Base-by-base conservation (phyloP, 2,329 filamentous ascomycete genomes). In the Penicillium nordicum region DNA sequence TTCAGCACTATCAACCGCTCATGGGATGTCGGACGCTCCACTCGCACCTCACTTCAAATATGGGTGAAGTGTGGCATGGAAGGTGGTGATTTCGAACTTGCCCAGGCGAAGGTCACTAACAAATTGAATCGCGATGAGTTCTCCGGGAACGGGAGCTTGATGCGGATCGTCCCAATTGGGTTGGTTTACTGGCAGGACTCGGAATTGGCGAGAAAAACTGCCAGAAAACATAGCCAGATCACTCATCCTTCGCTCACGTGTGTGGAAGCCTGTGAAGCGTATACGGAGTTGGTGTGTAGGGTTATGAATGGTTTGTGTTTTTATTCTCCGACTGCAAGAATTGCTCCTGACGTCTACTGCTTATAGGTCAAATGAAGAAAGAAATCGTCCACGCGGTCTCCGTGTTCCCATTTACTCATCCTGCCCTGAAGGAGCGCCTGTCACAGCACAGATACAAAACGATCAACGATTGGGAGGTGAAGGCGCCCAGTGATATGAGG, bases 141-240 rank as follows among this genome's bases (percentile, higher is more conserved):
- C 9, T 65, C 59, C 41, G 76, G 76, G 0, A 78, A 78, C 51
- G 76, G 76, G 12, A 74, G 71, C 48, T 63, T 78, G 43, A 78
- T 79, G 76, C 67, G 76, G 7, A 71, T 76, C 29, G 63, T 73
- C 0, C 74, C 76, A 0, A 63, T 78, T 10, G 71, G 70, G 1
- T 62, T 78, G 3, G 66, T 68, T 5, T 66, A 68, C 25, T 68
- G 63, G 49, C 57, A 57, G 7, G 61, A 69, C 48, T 38, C 62
- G 12, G 23, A 51, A 5, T 45, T 61, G 16, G 73, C 72, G 8
- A 56, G 54, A 7, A 50, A 64, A 16, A 58, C 66, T 4, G 70
- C 70, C 8, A 58, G 66, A 12, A 46, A 46, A 18, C 69, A 71
- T 40, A 72, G 71, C 27, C 38, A 58, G 8, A 59, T 71, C 10